Conservation (phyloP, 1,284 basidiomycete genomes). For the Porogramme epimiltina region DNA sequence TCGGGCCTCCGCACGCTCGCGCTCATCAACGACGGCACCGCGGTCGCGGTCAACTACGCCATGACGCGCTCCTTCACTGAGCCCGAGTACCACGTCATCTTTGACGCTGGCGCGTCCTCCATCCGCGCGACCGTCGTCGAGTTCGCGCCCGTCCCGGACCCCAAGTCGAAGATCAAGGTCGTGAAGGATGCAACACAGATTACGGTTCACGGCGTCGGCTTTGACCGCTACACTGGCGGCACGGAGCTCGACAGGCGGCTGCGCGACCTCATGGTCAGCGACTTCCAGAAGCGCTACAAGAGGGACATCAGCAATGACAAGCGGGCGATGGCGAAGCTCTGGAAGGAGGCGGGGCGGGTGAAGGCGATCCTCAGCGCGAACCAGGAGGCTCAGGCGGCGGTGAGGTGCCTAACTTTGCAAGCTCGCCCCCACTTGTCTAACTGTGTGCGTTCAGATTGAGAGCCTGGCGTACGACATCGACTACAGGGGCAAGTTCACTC, state of each 20-base stretch:
- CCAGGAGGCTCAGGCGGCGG: conserved; percentile 71
- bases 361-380: conserved; percentile 97
- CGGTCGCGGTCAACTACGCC: conserved; percentile 93
- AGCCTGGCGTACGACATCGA: conserved; percentile 90
- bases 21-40: conserved; percentile 91
- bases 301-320: conserved; percentile 72
- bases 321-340: conserved; percentile 89
- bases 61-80: conserved; percentile 89
- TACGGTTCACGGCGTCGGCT: conserved; percentile 78
- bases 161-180: conserved; percentile 49
- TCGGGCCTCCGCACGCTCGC: conserved; percentile 85
- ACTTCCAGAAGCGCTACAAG: conserved; percentile 73
- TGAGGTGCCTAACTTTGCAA: conserved; percentile 39
- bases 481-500: conserved; percentile 78
- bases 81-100: conserved; percentile 90
- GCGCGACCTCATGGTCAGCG: conserved; percentile 78
- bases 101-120: conserved; percentile 90
- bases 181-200: conserved; percentile 72
- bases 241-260: conserved; percentile 84
- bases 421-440: conserved; percentile 9
- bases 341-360: conserved; percentile 90
- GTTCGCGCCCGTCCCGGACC: conserved; percentile 59
- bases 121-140: conserved; percentile 87
- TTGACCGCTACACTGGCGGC: conserved; percentile 79
- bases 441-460: conserved; percentile 63